Conservation (phyloP, 2,329 filamentous ascomycete species). For the Epichloe bromicola region DNA sequence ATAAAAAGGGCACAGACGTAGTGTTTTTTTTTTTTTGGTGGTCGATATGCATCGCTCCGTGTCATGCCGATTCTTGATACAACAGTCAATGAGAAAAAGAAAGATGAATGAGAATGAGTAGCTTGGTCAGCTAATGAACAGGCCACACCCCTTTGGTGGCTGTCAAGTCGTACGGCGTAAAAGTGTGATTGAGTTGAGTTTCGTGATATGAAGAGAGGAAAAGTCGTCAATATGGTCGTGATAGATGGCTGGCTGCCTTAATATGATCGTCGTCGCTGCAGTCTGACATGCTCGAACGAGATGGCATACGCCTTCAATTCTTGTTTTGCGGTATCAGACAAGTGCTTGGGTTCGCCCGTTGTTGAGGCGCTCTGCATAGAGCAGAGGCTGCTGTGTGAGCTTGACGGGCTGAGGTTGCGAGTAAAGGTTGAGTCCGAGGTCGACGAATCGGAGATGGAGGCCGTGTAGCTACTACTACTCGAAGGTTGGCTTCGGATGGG, state of each 20-base stretch:
- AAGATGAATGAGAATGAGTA: constrained; percentile 4
- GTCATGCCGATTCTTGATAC: constrained; percentile 34
- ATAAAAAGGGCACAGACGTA: constrained; percentile 1
- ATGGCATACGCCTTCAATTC: constrained; percentile 78
- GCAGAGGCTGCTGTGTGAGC: constrained; percentile 72
- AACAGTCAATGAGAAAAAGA: constrained; percentile 16
- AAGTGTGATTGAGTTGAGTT: constrained; percentile 2
- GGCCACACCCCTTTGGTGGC: neutral
- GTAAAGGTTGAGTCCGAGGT: constrained; percentile 9
- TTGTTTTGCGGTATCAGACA: constrained; percentile 65
- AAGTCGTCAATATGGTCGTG: neutral
- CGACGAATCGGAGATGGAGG: constrained; percentile 14
- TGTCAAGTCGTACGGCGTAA: constrained; percentile 8
- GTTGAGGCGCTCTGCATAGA: constrained; percentile 57
- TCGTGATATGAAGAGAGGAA: neutral
- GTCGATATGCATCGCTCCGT: constrained; percentile 39
- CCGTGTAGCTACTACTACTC: constrained; percentile 12
- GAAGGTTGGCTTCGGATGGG: constrained; percentile 24
- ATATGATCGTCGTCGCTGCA: constrained; percentile 44
- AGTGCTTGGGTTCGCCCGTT: constrained; percentile 36
- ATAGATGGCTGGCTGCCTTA: constrained; percentile 16
- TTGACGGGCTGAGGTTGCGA: constrained; percentile 52
- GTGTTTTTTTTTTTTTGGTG: constrained; percentile 7
- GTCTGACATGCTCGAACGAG: constrained; percentile 72
- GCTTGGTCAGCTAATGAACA: neutral